Evolutionary conservation across 202 grass and related monocot genomes (phyloP).

Genomic region (Zizania palustris): DNA sequence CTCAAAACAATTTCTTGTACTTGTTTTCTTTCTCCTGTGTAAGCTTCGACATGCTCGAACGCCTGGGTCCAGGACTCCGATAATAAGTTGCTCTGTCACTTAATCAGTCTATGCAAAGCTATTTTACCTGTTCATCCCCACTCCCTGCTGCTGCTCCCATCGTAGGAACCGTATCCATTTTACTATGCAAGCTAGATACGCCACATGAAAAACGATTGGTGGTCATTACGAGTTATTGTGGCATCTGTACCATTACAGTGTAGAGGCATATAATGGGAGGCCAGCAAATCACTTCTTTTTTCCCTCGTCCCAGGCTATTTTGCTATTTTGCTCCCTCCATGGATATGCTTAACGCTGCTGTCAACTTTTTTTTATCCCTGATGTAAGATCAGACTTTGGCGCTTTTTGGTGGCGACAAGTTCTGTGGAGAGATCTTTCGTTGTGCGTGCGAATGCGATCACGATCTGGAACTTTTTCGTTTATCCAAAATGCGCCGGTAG

Average conservation of each 20-base stretch:
- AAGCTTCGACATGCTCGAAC: background rate
- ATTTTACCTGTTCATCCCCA: background rate
- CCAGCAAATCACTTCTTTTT: background rate
- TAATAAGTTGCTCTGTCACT: constrained; percentile 35
- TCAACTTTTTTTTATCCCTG: constrained; percentile 6
- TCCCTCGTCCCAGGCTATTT: constrained; percentile 2
- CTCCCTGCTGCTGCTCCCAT: background rate
- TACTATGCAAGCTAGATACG: background rate
- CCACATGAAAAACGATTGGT: constrained; percentile 1
- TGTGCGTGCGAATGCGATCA: background rate
- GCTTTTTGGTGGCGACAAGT: constrained; percentile 11
- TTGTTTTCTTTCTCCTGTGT: background rate
- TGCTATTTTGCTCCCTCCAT: background rate
- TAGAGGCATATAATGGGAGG: background rate
- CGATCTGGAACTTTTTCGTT: constrained; percentile 7
- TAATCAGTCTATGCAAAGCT: background rate
- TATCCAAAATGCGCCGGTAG: constrained; percentile 1
- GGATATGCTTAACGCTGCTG: constrained; percentile 36
- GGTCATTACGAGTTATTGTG: background rate
- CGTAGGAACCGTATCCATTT: background rate
- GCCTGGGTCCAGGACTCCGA: background rate
- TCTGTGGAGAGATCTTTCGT: constrained; percentile 35
- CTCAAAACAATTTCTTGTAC: constrained; percentile 16
- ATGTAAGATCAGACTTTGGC: constrained; percentile 11
- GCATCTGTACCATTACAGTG: background rate